These are phyloP conservation scores for Zychaea mexicana DNA, from an alignment of 371 early-diverging fungal species.

Conservation along the genomic window DNA sequence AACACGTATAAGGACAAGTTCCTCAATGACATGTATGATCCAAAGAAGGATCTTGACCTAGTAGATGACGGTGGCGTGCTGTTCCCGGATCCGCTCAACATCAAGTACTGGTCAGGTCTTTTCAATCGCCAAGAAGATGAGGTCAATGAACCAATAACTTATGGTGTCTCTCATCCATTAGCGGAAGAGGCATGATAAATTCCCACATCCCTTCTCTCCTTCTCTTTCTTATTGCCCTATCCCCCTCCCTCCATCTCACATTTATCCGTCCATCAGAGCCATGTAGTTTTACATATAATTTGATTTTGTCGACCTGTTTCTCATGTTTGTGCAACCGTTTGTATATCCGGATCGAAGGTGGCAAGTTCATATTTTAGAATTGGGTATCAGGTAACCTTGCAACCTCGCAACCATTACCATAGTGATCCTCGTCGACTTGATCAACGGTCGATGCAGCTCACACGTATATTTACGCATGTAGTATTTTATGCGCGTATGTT, in stretches of 20 bases:
- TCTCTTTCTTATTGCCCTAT: not conserved
- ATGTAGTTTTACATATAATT: not conserved
- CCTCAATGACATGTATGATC: slow-evolving; percentile 55
- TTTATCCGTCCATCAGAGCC: not conserved
- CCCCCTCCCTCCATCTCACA: not conserved
- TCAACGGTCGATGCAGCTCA: no score
- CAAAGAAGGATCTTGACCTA: slow-evolving; percentile 47
- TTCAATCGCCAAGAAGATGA: slow-evolving; percentile 65
- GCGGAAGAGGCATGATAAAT: slow-evolving; percentile 9
- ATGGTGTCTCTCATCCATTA: slow-evolving; percentile 20
- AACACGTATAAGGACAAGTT: slow-evolving; percentile 55
- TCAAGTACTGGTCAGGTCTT: slow-evolving; percentile 76
- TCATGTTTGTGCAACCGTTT: no score
- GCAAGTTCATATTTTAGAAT: no score
- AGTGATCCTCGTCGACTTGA: no score
- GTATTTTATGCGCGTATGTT: no score
- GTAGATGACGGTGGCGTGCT: slow-evolving; percentile 60
- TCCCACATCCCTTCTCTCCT: not conserved
- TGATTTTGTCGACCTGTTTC: not conserved
- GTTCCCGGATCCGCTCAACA: slow-evolving; percentile 60
- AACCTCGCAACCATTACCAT: no score
- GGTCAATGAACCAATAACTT: slow-evolving; percentile 44
- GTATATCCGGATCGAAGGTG: no score
- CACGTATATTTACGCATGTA: no score
- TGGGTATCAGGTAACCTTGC: no score